Evolutionary conservation across 768 basidiomycete genomes (phyloP).

Genomic region (Tylopilus plumbeoviolaceoides): DNA sequence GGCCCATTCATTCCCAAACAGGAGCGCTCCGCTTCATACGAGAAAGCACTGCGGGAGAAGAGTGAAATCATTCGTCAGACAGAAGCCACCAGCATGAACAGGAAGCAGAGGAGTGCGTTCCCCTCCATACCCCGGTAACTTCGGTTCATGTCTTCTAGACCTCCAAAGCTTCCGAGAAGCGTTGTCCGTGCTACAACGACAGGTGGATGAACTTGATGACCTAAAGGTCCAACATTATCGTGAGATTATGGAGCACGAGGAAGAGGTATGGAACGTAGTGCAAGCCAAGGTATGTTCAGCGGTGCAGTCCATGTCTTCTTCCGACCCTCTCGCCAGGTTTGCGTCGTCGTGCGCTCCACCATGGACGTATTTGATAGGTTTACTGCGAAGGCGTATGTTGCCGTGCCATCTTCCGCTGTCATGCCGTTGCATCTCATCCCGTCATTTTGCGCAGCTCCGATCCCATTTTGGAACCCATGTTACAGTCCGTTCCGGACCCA

Average conservation of each 20-base stretch:
- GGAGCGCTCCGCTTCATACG: slow-evolving; percentile 85
- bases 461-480: slow-evolving; percentile 85
- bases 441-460: slow-evolving; percentile 56
- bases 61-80: slow-evolving; percentile 82
- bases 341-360: slow-evolving; percentile 80
- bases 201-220: slow-evolving; percentile 88
- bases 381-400: slow-evolving; percentile 78
- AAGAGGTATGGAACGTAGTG: slow-evolving; percentile 92
- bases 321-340: slow-evolving; percentile 47
- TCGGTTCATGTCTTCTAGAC: slow-evolving; percentile 45
- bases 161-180: slow-evolving; percentile 86
- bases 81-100: slow-evolving; percentile 80
- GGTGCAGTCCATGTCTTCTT: slow-evolving; percentile 1
- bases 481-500: slow-evolving; percentile 86
- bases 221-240: slow-evolving; percentile 83
- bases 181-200: slow-evolving; percentile 71
- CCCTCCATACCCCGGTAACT: slow-evolving; percentile 6
- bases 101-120: slow-evolving; percentile 75
- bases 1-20: slow-evolving; percentile 28
- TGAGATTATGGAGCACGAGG: slow-evolving; percentile 88
- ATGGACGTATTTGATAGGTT: slow-evolving; percentile 91
- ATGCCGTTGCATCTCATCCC: slow-evolving; percentile 7
- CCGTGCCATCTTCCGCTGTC: slow-evolving; percentile 2
- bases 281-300: slow-evolving; percentile 62
- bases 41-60: slow-evolving; percentile 76